These are phyloP conservation scores for Chaetothyriales sp. DNA, from an alignment of 2,329 filamentous ascomycete species.

Conservation along the genomic window DNA sequence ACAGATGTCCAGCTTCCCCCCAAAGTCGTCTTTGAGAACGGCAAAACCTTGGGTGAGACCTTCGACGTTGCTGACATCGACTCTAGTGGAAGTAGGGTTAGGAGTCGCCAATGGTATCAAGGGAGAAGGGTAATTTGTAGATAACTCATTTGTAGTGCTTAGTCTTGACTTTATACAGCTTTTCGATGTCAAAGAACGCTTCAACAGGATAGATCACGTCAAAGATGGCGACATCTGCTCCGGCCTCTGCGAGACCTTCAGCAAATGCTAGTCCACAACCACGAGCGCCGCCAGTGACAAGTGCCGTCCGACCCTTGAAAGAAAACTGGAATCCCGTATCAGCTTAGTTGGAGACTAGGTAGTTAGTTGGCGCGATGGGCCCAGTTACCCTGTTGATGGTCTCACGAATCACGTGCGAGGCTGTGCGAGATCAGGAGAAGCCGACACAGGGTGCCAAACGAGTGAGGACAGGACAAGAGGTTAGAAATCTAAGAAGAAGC, in stretches of 20 bases:
- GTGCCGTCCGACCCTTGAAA: conserved; percentile 33
- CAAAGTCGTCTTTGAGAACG: conserved; percentile 24
- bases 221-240: conserved; percentile 34
- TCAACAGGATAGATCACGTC: conserved; percentile 31
- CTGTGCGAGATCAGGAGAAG: neutral
- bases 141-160: conserved; percentile 26
- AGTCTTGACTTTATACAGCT: conserved; percentile 30
- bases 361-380: no score
- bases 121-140: no score
- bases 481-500: no score
- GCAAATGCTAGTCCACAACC: conserved; percentile 35
- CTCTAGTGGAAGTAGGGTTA: conserved; percentile 18
- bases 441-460: no score
- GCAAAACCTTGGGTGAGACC: conserved; percentile 23
- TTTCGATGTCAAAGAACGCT: conserved; percentile 29
- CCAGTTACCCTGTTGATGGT: no score
- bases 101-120: neutral
- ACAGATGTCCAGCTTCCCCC: conserved; percentile 30
- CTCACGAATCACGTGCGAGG: conserved; percentile 2
- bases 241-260: conserved; percentile 33
- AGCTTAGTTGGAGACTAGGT: conserved; percentile 21
- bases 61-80: conserved; percentile 27
- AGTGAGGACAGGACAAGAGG: no score
- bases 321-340: conserved; percentile 31
- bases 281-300: conserved; percentile 35